Percentiles rank a stretch among this genome's conserved stretches.
Evolutionary conservation across 768 basidiomycete genomes (phyloP).

Genomic region (Termitomyces sp.): DNA sequence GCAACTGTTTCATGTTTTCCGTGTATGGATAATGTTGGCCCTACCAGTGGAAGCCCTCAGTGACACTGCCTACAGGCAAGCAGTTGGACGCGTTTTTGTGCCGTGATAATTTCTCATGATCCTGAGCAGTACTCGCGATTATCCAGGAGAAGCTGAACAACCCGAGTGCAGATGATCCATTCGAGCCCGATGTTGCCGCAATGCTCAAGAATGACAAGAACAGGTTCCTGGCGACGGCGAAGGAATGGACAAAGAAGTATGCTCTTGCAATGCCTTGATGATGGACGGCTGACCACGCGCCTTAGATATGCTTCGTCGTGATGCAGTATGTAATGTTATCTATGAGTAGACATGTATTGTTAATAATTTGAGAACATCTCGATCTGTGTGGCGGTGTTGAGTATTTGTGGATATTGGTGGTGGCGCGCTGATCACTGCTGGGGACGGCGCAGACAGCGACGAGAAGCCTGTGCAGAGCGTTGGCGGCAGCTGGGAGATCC

Average conservation of each 20-base stretch:
- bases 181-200: slow-evolving; percentile 83
- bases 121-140: slow-evolving; percentile 57
- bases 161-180: slow-evolving; percentile 85
- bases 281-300: slow-evolving; percentile 6
- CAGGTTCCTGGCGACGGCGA: slow-evolving; percentile 75
- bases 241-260: slow-evolving; percentile 84
- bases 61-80: slow-evolving; percentile 68
- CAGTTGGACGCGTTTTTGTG: neutral
- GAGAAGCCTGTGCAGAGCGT: neutral
- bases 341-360: neutral
- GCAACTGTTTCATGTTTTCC: neutral
- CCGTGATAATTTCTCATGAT: neutral
- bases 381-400: slow-evolving; percentile 9
- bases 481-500: neutral
- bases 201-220: slow-evolving; percentile 77
- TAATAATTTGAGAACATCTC: neutral
- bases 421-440: slow-evolving; percentile 6
- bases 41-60: slow-evolving; percentile 79
- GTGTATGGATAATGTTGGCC: slow-evolving; percentile 7
- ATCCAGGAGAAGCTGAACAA: slow-evolving; percentile 87
- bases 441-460: neutral
- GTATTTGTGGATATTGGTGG: slow-evolving; percentile 15
- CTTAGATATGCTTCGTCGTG: slow-evolving; percentile 13
- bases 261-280: slow-evolving; percentile 12
- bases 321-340: neutral